Evolutionary conservation across 192 early-diverging fungal genomes (phyloP), one percentile per base, ranked within the genome.

Genomic region (Gigaspora rosea): DNA sequence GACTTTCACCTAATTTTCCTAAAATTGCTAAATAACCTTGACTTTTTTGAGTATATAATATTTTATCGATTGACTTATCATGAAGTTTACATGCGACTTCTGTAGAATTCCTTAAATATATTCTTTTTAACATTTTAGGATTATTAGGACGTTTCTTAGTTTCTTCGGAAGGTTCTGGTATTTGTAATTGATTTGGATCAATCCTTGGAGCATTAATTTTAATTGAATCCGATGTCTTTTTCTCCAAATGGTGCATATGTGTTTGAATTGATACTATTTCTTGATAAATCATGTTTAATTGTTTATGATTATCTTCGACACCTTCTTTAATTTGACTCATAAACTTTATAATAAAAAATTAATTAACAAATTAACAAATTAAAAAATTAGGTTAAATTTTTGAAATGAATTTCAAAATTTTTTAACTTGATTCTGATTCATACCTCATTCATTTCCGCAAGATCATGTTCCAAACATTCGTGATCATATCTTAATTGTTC

Each of bases 1-100:
- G 63, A 36, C 63, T 41, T 50, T 69, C 67, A 50, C 46, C 36
- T 33, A 69, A 69, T 18, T 47, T 50, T 50, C 27, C 49, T 47
- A 69, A 5, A 50, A 69, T 69, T 49, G 67, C 13, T 12, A 54
- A 54, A 54, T 54, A 54, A 54, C 52, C 13, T 16, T 54, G 52
- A 12, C 9, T 54, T 54, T 54, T 54, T 18, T 54, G 52, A 18
- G 16, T 9, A 2, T 16, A 54, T 18, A 54, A 2, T 16, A 54
- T 3, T 12, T 12, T 54, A 41, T 41, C 41, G 7, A 3, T 54
- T 54, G 41, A 3, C 2, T 41, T 41, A 41, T 41, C 41, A 41
- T 41, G 3, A 41, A 41, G 3, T 41, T 41, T 41, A 41, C 52
- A 18, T 54, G 52, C 27, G 3, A 65, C 63, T 36, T 65, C 36